phyloP scores from a whole-genome alignment of 2,329 filamentous ascomycete species.

The Botrytis galanthina region DNA sequence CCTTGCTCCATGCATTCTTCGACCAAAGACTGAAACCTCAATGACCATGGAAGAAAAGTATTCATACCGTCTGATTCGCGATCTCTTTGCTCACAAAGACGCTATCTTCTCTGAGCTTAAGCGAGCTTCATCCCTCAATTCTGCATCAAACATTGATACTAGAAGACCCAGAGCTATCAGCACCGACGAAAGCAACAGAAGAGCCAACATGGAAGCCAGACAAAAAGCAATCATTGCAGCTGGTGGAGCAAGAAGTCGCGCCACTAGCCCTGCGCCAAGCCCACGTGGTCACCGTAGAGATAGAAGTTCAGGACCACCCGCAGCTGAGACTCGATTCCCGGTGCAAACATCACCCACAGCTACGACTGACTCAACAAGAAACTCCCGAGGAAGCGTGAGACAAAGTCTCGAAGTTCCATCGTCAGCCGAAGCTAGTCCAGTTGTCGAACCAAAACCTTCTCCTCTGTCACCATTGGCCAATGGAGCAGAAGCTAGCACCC shows the following conservation, averaged over 20 bases:
- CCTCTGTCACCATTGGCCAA: constrained; percentile 32
- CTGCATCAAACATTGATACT: constrained; percentile 58
- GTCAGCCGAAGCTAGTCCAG: constrained; percentile 27
- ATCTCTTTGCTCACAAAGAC: constrained; percentile 91
- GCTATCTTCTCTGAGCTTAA: constrained; percentile 95
- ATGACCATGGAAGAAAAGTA: constrained; percentile 96
- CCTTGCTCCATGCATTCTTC: constrained; percentile 81
- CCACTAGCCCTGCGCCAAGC: constrained; percentile 68
- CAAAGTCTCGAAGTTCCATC: constrained; percentile 77
- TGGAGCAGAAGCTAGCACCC: constrained; percentile 25
- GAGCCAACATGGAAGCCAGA: constrained; percentile 90
- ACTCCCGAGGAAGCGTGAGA: constrained; percentile 43
- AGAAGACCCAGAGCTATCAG: constrained; percentile 82
- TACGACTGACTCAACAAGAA: constrained; percentile 44
- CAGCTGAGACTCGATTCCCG: constrained; percentile 78
- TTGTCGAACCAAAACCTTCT: constrained; percentile 25
- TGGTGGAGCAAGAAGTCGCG: constrained; percentile 63
- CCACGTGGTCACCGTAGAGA: constrained; percentile 70
- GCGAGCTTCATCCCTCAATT: constrained; percentile 72
- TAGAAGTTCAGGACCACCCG: constrained; percentile 68
- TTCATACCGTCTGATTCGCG: constrained; percentile 83
- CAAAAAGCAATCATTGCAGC: constrained; percentile 71
- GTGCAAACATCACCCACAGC: constrained; percentile 65
- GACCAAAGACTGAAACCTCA: constrained; percentile 82
- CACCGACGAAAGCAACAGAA: constrained; percentile 92